phyloP scores from a whole-genome alignment of 805 yeast genomes.

The Kodamaea lidongshanica region DNA sequence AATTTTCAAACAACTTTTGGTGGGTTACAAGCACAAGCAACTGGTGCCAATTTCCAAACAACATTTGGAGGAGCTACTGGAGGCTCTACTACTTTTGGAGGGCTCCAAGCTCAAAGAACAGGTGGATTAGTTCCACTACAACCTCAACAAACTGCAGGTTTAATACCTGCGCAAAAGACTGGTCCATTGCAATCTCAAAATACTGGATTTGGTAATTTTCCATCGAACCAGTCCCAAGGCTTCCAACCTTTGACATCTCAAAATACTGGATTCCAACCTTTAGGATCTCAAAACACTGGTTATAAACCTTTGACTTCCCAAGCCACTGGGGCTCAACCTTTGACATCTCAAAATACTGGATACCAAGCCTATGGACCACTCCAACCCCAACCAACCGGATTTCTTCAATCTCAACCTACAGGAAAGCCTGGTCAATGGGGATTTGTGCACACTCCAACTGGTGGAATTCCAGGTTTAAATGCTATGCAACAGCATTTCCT shows the following conservation, averaged over 20 bases:
- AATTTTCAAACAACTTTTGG: conserved; percentile 6
- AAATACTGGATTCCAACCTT: conserved; percentile 20
- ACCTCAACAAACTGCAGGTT: conserved; percentile 67
- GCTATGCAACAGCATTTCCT: conserved; percentile 62
- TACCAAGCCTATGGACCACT: too few species aligned
- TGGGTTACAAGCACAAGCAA: conserved; percentile 9
- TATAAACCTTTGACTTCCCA: conserved; percentile 22
- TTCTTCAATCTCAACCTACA: conserved; percentile 20
- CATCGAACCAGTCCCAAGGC: conserved; percentile 9
- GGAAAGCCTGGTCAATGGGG: conserved; percentile 76
- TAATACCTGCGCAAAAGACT: conserved; percentile 43
- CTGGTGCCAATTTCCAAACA: conserved; percentile 3
- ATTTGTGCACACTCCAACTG: conserved; percentile 60
- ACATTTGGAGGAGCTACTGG: conserved; percentile 34
- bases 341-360: conserved; percentile 18
- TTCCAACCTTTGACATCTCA: conserved; percentile 16
- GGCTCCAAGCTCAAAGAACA: conserved; percentile 33
- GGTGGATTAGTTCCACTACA: conserved; percentile 46
- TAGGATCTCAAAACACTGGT: conserved; percentile 38
- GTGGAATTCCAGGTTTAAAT: conserved; percentile 65
- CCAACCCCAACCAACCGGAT: conserved; percentile 30
- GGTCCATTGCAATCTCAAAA: conserved; percentile 26
- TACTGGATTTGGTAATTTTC: conserved; percentile 14
- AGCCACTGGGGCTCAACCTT: conserved; percentile 14
- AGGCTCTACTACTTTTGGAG: conserved; percentile 17